Base-by-base conservation (phyloP, 2,329 filamentous ascomycete species). In the Fusarium sp. region DNA sequence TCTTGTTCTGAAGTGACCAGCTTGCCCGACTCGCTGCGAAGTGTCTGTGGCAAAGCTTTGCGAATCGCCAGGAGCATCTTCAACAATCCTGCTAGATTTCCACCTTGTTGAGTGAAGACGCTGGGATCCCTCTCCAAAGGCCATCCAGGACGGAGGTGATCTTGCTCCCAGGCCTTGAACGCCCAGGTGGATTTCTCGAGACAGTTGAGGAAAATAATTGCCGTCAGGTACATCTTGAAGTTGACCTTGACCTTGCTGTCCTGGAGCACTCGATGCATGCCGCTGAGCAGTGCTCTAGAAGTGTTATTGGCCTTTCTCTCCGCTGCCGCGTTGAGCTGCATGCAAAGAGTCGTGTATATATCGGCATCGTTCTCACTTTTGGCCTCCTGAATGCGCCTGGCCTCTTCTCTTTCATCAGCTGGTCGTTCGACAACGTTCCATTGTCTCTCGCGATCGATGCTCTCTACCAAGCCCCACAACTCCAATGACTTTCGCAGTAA, bases 171-270 rank as follows among this genome's bases (percentile, higher is more conserved):
- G 2, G 85, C 86, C 61, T 88, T 88, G 76, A 89, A 89, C 1
- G 85, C 83, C 87, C 87, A 90, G 0, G 86, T 89, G 0, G 85
- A 86, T 75, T 89, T 89, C 70, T 90, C 87, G 12, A 89, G 79
- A 64, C 85, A 88, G 69, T 88, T 88, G 43, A 89, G 80, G 60
- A 89, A 83, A 50, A 89, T 83, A 52, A 89, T 73, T 4, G 85
- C 82, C 3, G 86, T 83, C 22, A 89, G 80, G 67, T 87, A 89
- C 74, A 87, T 84, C 64, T 82, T 82, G 68, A 87, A 88, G 29
- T 83, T 83, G 49, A 86, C 80, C 66, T 82, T 85, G 53, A 80
- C 81, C 68, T 87, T 86, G 73, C 84, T 85, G 68, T 88, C 85
- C 57, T 88, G 83, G 29, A 89, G 77, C 34, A 83, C 79, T 13